A percentile compares a stretch with the other conserved stretches of the same genome.
Evolutionary conservation across 495 filamentous ascomycete species (phyloP).

Genomic region (Penicillium waksmanii): DNA sequence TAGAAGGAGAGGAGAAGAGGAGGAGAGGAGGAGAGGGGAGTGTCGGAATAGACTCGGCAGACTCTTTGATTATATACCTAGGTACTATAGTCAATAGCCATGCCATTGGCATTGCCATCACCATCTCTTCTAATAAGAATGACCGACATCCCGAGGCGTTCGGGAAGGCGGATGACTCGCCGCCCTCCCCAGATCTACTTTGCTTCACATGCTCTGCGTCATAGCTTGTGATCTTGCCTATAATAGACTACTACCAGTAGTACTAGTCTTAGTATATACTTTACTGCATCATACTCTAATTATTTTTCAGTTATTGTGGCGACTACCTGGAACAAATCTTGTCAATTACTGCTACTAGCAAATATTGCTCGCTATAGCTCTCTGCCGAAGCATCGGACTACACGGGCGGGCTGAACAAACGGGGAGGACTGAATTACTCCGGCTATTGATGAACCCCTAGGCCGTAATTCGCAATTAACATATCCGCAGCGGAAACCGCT

Average conservation of each 20-base stretch:
- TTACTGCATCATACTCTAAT: background rate
- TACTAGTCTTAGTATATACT: background rate
- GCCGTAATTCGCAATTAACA: constrained; percentile 9
- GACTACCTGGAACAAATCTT: background rate
- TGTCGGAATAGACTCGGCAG: constrained; percentile 14
- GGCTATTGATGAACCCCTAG: constrained; percentile 6
- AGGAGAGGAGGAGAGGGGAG: constrained; percentile 4
- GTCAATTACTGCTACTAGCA: too few species aligned
- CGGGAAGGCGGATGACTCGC: constrained; percentile 32
- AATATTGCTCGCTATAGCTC: background rate
- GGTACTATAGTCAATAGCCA: constrained; percentile 11
- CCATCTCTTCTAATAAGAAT: background rate
- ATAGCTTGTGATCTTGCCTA: background rate
- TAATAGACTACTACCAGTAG: background rate
- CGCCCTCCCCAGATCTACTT: constrained; percentile 3
- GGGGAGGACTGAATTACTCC: constrained; percentile 19
- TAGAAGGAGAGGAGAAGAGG: constrained; percentile 3
- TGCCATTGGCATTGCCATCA: background rate
- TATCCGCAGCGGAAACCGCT: constrained; percentile 13
- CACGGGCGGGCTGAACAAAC: background rate
- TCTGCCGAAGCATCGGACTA: background rate
- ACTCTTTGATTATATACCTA: constrained; percentile 17
- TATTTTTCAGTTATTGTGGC: background rate
- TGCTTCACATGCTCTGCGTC: constrained; percentile 10
- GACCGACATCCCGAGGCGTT: constrained; percentile 35